phyloP scores from a whole-genome alignment of 169 alveolate species.

The Plasmodium vivax region DNA sequence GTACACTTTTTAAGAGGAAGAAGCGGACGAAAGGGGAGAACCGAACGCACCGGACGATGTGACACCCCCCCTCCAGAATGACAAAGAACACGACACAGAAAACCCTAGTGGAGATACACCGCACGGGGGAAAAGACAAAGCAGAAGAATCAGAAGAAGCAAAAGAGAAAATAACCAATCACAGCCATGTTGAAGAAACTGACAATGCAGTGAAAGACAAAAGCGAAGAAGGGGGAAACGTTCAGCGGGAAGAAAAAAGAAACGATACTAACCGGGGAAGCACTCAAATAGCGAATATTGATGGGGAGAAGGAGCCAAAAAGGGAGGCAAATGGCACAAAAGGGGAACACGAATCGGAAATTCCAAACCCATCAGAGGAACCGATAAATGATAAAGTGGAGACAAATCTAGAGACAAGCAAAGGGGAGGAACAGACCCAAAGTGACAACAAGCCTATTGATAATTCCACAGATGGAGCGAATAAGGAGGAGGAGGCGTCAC shows the following conservation, averaged over 20 bases:
- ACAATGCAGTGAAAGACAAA: not conserved
- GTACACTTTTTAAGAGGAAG: not conserved
- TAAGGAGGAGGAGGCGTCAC: not conserved
- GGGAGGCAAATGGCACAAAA: conserved; percentile 1
- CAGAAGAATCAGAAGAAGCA: not conserved
- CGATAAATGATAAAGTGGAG: not conserved
- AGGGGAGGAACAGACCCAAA: not conserved
- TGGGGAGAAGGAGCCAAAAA: not conserved
- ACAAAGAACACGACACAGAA: not conserved
- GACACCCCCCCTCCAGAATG: not conserved
- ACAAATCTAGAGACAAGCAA: not conserved
- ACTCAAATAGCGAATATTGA: not conserved
- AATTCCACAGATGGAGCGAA: not conserved
- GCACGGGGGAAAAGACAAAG: not conserved
- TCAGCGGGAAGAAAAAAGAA: not conserved
- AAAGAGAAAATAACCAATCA: not conserved
- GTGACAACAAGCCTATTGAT: not conserved
- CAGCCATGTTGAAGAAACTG: not conserved
- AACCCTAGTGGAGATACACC: not conserved
- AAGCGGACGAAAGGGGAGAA: not conserved
- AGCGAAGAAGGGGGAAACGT: not conserved
- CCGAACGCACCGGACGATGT: not conserved
- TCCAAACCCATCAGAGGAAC: not conserved
- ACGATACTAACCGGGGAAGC: not conserved
- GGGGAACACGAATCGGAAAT: not conserved